These are phyloP conservation scores for Suillus variegatus DNA, from an alignment of 768 basidiomycete species.

Conservation along the genomic window DNA sequence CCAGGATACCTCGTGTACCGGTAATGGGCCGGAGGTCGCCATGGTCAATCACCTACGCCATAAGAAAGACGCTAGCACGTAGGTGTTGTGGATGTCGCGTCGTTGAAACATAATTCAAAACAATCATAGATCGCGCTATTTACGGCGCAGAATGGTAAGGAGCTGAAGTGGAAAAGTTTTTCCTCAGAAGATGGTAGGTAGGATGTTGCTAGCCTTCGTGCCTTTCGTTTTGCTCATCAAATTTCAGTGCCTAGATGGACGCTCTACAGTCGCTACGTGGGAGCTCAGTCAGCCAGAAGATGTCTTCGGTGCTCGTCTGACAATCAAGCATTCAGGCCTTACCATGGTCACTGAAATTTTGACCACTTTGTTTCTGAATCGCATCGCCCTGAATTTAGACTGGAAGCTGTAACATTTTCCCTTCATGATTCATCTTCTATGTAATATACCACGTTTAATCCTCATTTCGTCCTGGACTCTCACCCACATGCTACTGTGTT, in stretches of 20 bases:
- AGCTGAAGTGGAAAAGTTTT: conserved; percentile 77
- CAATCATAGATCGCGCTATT: conserved; percentile 65
- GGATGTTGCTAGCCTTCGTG: conserved; percentile 15
- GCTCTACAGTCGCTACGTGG: conserved; percentile 65
- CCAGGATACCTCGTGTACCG: conserved; percentile 71
- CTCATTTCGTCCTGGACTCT: neutral
- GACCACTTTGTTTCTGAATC: conserved; percentile 72
- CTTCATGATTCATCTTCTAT: neutral
- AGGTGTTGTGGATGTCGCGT: conserved; percentile 31
- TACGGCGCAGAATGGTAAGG: conserved; percentile 63
- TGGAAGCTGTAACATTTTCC: conserved; percentile 40
- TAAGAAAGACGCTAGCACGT: conserved; percentile 65
- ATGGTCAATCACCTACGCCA: conserved; percentile 63
- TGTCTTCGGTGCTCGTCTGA: conserved; percentile 59
- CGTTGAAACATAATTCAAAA: neutral
- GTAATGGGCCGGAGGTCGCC: conserved; percentile 54
- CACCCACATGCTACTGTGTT: neutral
- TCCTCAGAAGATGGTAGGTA: conserved; percentile 70
- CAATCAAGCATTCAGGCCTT: conserved; percentile 58
- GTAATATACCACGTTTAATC: neutral
- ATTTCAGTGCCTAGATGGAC: conserved; percentile 63
- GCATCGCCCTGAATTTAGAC: conserved; percentile 60
- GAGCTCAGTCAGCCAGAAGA: conserved; percentile 59
- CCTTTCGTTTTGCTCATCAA: conserved; percentile 4
- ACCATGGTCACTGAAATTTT: conserved; percentile 73